Base-by-base conservation (phyloP, 2,329 filamentous ascomycete genomes). In the Aspergillus novofumigatus region DNA sequence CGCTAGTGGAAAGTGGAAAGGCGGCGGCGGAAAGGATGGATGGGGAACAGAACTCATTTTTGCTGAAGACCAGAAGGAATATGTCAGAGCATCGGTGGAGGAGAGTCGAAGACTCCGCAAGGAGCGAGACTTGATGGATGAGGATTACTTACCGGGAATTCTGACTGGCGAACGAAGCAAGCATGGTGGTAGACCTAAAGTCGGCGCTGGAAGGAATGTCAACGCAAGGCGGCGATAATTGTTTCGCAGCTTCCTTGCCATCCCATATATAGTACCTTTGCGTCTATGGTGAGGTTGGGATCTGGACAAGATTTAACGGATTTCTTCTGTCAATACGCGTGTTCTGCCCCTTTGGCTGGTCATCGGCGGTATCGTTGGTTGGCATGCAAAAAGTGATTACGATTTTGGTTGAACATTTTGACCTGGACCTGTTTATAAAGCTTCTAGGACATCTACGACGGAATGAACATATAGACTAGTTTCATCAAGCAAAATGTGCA, bases 41-140 rank as follows among this genome's bases (percentile, higher is more conserved):
- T 97, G 94, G 91, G 93, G 92, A 9, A 83, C 83, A 44, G 86
- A 88, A 38, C 78, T 99, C 62, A 90, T 99, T 54, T 78, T 99
- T 9, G 86, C 92, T 0, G 93, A 97, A 76, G 94, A 99, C 72
- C 94, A 99, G 80, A 97, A 96, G 78, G 94, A 99, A 78, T 97
- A 90, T 73, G 73, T 83, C 45, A 80, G 83, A 62, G 86, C 86
- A 53, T 72, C 83, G 17, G 82, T 82, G 3, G 82, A 86, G 64
- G 84, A 89, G 70, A 84, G 82, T 66, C 84, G 88, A 66, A 67
- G 69, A 44, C 67, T 67, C 48, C 79, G 78, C 53, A 87, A 87
- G 69, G 85, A 90, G 71, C 87, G 85, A 69, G 91, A 96, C 75
- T 77, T 96, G 56, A 95, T 97, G 93, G 93, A 97, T 70, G 88